Percentiles rank a stretch among this genome's conserved stretches.
Conservation (phyloP, 2,329 filamentous ascomycete genomes). For the Incumbomyces lentus region DNA sequence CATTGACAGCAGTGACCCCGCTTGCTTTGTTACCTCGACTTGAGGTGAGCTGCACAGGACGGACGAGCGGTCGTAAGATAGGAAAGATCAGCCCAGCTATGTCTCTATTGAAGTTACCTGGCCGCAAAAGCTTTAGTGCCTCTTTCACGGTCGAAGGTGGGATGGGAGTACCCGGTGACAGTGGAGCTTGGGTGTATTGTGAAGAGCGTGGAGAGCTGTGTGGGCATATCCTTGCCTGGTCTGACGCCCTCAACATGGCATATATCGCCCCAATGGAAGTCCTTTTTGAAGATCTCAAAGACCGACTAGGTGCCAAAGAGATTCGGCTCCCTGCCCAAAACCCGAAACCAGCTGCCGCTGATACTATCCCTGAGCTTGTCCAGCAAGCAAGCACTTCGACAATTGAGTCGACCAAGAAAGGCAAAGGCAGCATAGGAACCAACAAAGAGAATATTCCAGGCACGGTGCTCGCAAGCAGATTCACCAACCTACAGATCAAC, state of each 20-base stretch:
- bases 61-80: conserved; percentile 72
- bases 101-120: conserved; percentile 77
- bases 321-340: not conserved
- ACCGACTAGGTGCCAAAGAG: conserved; percentile 13
- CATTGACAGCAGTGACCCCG: conserved; percentile 43
- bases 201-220: conserved; percentile 68
- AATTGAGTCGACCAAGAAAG: not conserved
- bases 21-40: conserved; percentile 58
- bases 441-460: conserved; percentile 1
- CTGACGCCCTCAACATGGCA: conserved; percentile 64
- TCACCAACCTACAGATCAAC: not conserved
- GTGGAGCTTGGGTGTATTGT: conserved; percentile 85
- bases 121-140: conserved; percentile 68
- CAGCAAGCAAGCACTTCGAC: not conserved
- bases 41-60: conserved; percentile 76
- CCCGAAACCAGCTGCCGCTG: not conserved
- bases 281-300: conserved; percentile 64
- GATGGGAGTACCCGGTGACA: conserved; percentile 66
- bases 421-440: not conserved
- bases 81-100: conserved; percentile 69
- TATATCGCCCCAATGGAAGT: conserved; percentile 97
- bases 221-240: conserved; percentile 85
- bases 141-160: conserved; percentile 49
- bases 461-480: not conserved
- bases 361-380: not conserved